Evolutionary conservation across 257 asterid species (phyloP).

Genomic region (Anisodus tanguticus): DNA sequence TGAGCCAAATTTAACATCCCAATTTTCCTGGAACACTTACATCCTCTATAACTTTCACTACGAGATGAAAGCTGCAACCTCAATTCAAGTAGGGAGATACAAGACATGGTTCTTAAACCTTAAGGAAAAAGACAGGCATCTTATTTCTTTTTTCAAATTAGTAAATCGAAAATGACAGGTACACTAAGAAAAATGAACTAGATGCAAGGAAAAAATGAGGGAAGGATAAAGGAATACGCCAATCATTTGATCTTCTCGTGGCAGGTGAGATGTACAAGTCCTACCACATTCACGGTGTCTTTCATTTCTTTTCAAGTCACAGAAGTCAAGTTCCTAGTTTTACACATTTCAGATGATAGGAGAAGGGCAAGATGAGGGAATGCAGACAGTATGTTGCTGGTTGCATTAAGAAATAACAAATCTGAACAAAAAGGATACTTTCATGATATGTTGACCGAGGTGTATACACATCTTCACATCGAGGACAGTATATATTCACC

Average conservation of each 20-base stretch:
- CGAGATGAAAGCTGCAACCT: background rate
- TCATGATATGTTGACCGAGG: constrained; percentile 68
- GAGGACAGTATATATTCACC: constrained; percentile 63
- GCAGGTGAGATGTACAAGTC: constrained; percentile 17
- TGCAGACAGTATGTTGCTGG: background rate
- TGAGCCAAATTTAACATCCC: background rate
- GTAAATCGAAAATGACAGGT: background rate
- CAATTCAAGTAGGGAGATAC: background rate
- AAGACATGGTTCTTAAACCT: background rate
- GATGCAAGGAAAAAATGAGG: background rate
- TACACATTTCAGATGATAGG: background rate
- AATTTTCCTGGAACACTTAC: background rate
- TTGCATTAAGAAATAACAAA: constrained; percentile 3
- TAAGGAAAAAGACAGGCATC: background rate
- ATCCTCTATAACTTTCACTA: constrained; percentile 6
- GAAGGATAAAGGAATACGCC: background rate
- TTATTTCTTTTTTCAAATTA: background rate
- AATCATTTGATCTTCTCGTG: background rate
- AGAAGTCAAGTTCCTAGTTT: background rate
- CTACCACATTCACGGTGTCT: background rate
- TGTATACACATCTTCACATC: constrained; percentile 60
- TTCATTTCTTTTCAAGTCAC: background rate
- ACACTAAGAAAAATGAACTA: background rate
- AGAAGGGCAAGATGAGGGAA: background rate
- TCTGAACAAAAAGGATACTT: constrained; percentile 53